Evolutionary conservation across 2,329 filamentous ascomycete genomes (phyloP).

Genomic region (Chaetomiaceae sp.): DNA sequence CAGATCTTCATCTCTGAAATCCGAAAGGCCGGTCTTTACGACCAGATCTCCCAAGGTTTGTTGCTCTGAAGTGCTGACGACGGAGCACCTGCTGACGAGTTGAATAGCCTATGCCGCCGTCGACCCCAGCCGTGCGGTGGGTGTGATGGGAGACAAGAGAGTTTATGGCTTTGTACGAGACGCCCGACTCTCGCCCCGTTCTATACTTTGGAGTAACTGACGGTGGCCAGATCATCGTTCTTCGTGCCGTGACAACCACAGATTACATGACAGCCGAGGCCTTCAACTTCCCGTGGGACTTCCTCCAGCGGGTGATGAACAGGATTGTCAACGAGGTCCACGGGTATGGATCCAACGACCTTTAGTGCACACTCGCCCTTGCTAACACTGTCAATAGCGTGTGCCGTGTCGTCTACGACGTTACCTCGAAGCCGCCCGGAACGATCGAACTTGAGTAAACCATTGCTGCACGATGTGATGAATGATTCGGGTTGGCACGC

Average conservation of each 20-base stretch:
- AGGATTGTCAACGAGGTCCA: slow-evolving; percentile 26
- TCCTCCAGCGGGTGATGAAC: slow-evolving; percentile 25
- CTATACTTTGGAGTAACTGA: slow-evolving; percentile 18
- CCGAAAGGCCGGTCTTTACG: slow-evolving; percentile 65
- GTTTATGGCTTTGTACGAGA: slow-evolving; percentile 42
- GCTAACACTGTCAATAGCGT: slow-evolving; percentile 12
- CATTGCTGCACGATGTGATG: neutral
- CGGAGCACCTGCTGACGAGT: neutral
- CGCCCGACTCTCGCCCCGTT: slow-evolving; percentile 11
- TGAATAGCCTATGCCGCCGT: slow-evolving; percentile 41
- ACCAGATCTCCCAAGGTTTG: slow-evolving; percentile 44
- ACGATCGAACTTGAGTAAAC: slow-evolving; percentile 70
- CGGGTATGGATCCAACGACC: slow-evolving; percentile 8
- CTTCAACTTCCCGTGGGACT: slow-evolving; percentile 25
- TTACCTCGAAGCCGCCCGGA: slow-evolving; percentile 62
- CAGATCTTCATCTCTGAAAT: slow-evolving; percentile 74
- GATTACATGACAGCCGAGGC: slow-evolving; percentile 73
- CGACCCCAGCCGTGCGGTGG: slow-evolving; percentile 41
- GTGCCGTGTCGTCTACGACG: slow-evolving; percentile 28
- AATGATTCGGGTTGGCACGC: neutral
- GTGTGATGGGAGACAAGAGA: slow-evolving; percentile 59
- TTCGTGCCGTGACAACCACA: slow-evolving; percentile 44
- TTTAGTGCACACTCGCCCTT: neutral
- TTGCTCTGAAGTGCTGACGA: neutral
- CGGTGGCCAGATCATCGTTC: slow-evolving; percentile 35